Conservation (phyloP, 176 grass and related monocot genomes). For the Tillandsia fasciculata region DNA sequence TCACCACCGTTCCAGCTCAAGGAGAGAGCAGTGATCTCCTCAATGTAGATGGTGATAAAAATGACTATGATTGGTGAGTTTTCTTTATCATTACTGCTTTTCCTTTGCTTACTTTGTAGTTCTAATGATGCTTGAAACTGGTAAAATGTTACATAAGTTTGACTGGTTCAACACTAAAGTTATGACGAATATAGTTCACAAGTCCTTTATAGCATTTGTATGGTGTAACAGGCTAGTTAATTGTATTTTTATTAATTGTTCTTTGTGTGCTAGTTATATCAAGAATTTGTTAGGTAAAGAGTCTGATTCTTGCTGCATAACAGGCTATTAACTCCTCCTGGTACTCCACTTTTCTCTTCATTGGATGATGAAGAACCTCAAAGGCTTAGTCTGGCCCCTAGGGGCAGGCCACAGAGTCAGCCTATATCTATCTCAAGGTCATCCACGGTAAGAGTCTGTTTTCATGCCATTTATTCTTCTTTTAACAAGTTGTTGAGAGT, state of each 20-base stretch:
- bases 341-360: conserved; percentile 81
- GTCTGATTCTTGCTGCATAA: not conserved
- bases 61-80: conserved; percentile 94
- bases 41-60: conserved; percentile 66
- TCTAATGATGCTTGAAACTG: too few relatives aligned
- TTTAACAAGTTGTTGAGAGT: not conserved
- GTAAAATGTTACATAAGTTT: too few relatives aligned
- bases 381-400: conserved; percentile 30
- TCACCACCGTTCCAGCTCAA: conserved; percentile 43
- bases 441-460: conserved; percentile 40
- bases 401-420: conserved; percentile 65
- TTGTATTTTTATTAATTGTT: too few relatives aligned
- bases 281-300: too few relatives aligned
- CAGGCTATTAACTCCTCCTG: conserved; percentile 90
- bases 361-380: conserved; percentile 64
- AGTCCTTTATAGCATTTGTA: too few relatives aligned
- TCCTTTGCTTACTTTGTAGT: too few relatives aligned
- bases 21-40: conserved; percentile 72
- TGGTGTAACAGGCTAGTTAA: too few relatives aligned
- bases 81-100: conserved; percentile 10
- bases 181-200: too few relatives aligned
- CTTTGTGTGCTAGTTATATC: too few relatives aligned
- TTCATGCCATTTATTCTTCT: not conserved
- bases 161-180: too few relatives aligned
- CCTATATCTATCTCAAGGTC: conserved; percentile 47